Conservation (phyloP, 768 basidiomycete species). For the Vishniacozyma victoriae region DNA sequence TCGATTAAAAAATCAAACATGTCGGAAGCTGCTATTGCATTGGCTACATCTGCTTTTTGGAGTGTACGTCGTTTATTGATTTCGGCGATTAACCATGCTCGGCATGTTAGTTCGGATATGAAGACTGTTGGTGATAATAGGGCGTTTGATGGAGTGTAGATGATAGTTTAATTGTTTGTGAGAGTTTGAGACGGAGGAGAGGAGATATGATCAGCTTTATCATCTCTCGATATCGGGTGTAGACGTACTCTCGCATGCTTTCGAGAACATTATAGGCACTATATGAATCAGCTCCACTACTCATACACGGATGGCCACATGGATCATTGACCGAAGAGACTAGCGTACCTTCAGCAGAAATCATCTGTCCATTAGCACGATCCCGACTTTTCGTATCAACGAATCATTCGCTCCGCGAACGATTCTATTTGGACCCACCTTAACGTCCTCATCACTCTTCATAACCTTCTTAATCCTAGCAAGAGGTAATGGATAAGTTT, state of each 20-base stretch:
- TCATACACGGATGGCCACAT: neutral
- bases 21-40: conserved; percentile 84
- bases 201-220: too few relatives aligned
- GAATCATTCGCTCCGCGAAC: conserved; percentile 2
- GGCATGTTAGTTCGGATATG: conserved; percentile 91
- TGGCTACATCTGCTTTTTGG: conserved; percentile 86
- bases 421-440: conserved; percentile 59
- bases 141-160: too few relatives aligned
- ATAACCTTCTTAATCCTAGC: conserved; percentile 98
- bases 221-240: too few relatives aligned
- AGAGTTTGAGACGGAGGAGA: too few relatives aligned
- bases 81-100: conserved; percentile 92
- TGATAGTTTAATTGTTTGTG: too few relatives aligned
- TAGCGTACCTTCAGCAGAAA: conserved; percentile 80
- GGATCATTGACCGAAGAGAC: neutral
- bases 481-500: conserved; percentile 63
- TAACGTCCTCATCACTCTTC: conserved; percentile 78
- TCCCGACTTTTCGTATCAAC: neutral
- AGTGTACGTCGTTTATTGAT: conserved; percentile 93
- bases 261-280: conserved; percentile 94
- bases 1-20: conserved; percentile 98
- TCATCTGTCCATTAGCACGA: conserved; percentile 62
- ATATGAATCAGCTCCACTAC: conserved; percentile 11
- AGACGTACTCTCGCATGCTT: conserved; percentile 96
- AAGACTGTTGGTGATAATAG: conserved; percentile 60